phyloP scores from a whole-genome alignment of 1,139 yeast species.

The Pneumocystis canis region DNA sequence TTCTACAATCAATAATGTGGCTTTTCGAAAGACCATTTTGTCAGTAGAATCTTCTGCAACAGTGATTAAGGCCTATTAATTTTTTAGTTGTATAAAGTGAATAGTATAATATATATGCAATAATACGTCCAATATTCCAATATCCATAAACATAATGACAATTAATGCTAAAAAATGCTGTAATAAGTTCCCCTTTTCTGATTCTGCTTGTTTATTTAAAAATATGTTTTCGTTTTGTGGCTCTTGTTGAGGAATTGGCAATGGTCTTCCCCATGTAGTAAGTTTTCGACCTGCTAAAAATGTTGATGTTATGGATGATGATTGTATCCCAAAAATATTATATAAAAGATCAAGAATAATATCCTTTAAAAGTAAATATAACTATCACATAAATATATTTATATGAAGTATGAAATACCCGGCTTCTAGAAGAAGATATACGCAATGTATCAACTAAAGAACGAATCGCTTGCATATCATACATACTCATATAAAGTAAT shows the following conservation, averaged over 20 bases:
- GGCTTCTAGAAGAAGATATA: conserved; percentile 34
- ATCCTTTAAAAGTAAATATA: conserved; percentile 28
- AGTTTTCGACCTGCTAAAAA: conserved; percentile 26
- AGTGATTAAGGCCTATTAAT: conserved; percentile 26
- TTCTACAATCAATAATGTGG: conserved; percentile 50
- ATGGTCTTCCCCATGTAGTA: conserved; percentile 15
- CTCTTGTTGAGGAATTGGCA: conserved; percentile 5
- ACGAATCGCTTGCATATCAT: conserved; percentile 42
- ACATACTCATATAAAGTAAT: conserved; percentile 45
- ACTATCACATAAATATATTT: neutral
- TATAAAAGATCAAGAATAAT: conserved; percentile 41
- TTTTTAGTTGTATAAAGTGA: neutral
- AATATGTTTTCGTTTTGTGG: neutral
- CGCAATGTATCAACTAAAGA: conserved; percentile 49
- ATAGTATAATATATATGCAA: neutral
- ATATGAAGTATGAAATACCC: neutral
- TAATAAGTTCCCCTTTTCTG: conserved; percentile 9
- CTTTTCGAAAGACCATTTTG: conserved; percentile 39
- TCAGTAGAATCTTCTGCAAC: conserved; percentile 37
- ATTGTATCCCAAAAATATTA: conserved; percentile 48
- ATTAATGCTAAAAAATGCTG: conserved; percentile 53
- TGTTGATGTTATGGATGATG: conserved; percentile 44
- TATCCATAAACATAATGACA: conserved; percentile 38
- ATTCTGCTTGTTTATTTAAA: neutral
- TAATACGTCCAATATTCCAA: conserved; percentile 35